Evolutionary conservation across 345 rosid genomes (phyloP).

Genomic region (Hibiscus trionum): DNA sequence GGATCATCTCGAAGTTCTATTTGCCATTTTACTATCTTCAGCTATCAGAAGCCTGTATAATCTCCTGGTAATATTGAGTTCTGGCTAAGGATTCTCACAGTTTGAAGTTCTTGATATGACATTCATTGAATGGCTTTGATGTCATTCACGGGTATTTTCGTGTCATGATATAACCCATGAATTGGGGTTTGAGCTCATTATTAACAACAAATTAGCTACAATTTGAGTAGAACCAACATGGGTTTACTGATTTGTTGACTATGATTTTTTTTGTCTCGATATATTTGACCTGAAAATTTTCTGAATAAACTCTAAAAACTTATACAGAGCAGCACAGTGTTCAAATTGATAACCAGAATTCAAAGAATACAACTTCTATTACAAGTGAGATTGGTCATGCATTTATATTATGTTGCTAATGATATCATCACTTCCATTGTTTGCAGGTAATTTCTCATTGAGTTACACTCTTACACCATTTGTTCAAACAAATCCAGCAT

Average conservation of each 20-base stretch:
- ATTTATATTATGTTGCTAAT: neutral
- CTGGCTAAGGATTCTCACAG: neutral
- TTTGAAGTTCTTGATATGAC: neutral
- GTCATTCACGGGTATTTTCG: neutral
- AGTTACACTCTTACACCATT: constrained; percentile 13
- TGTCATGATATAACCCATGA: neutral
- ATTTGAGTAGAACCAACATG: neutral
- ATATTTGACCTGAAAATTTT: neutral
- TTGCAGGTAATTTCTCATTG: constrained; percentile 17
- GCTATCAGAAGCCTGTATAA: neutral
- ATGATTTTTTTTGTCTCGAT: too few relatives aligned
- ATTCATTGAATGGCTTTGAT: neutral
- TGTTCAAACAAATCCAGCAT: constrained; percentile 12
- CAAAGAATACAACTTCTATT: neutral
- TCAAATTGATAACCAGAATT: neutral
- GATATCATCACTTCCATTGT: neutral
- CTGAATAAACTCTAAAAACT: neutral
- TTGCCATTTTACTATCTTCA: neutral
- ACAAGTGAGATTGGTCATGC: neutral
- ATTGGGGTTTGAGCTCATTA: constrained; percentile 1
- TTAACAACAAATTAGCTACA: neutral
- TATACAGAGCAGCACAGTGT: neutral
- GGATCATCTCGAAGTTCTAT: neutral
- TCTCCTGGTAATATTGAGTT: neutral
- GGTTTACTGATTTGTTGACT: neutral